Base-by-base conservation (phyloP, 2,329 filamentous ascomycete species). In the Xylariaceae sp. region DNA sequence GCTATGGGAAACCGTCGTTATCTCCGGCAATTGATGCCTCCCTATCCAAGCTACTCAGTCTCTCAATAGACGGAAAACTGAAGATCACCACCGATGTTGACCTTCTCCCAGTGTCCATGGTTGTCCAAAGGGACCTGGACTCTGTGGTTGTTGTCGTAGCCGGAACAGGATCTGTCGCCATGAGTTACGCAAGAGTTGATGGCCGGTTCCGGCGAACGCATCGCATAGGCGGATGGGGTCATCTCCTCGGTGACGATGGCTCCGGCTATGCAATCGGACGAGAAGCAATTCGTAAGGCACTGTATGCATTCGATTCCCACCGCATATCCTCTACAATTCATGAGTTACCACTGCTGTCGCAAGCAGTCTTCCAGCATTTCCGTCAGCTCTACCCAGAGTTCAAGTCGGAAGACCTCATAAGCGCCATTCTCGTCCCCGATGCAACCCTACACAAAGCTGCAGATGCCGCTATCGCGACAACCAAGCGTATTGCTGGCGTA, bases 251-350 rank as follows among this genome's bases (percentile, higher is more conserved):
- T 26, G 55, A 57, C 29, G 55, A 57, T 6, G 55, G 55, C 7
- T 57, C 55, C n/a, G 55, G 55, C 7, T 57, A 57, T 42, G 31
- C 45, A n/a, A 54, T 57, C 3, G 55, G 55, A 34, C 47, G 55
- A 4, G 55, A 54, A 32, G 55, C 55, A 9, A 29, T 57, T 26
- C 55, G 55, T 29, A 11, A 11, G n/a, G 51, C 55, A 27, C 35
- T 57, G 1, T 37, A 51, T 29, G 54, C 51, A 12, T 54, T 40
- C 4, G 55, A 57, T 12, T 12, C 51, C 9, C 31, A 46, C 41
- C 41, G 26, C 11, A 47, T 49, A 3, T 6, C 6, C 30, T 11
- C 37, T 3, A 31, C 7, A 6, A 50, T 27, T 5, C 11, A 46
- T n/a, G 37, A 6, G 6, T 35, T 57, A 12, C 32, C 55, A 9